Base-by-base conservation (phyloP, 1,284 basidiomycete species). In the Earliella scabrosa region DNA sequence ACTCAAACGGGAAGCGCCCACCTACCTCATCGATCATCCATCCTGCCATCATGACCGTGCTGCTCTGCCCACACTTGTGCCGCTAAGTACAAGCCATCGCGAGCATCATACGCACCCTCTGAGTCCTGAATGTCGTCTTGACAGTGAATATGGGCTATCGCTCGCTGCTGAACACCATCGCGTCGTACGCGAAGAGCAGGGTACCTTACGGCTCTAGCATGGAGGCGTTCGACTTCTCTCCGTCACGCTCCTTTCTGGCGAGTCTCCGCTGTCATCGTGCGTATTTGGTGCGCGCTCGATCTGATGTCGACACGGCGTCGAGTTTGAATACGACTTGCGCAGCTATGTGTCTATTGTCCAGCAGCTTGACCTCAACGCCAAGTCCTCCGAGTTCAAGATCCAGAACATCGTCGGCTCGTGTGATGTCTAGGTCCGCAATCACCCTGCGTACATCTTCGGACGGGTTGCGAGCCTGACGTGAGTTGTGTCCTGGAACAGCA, bases 291-390 rank as follows among this genome's bases (percentile, higher is more conserved):
- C 75, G 97, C 97, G 27, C 98, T 95, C 50, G 97, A 97, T 72
- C 99, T 99, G 85, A 99, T 99, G 97, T 99, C 71, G 97, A 98
- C 58, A 99, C 97, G 97, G 97, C 73, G 97, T 97, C 52, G 99
- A 99, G 83, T 95, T 92, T 32, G 97, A 99, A 77, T 97, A 99
- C 74, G 97, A 99, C 72, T 96, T 93, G 66, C 90, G 97, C 72
- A 99, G 99, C 78, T 99, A 99, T 75, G 97, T 97, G 45, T 91
- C 97, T 58, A 99, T 99, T 70, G 97, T 99, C 48, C 97, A 99
- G 79, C 99, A 99, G 78, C 90, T 99, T 41, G 97, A 97, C 34
- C 99, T 99, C 74, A 97, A 99, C 65, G 96, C 97, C 69, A 98
- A 98, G 79, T 99, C 99, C 74, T 95, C 93, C 52, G 97, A 99